A percentile compares a stretch with the other conserved stretches of the same genome.
Conservation (phyloP, 495 filamentous ascomycete genomes). For the Penicillium steckii region DNA sequence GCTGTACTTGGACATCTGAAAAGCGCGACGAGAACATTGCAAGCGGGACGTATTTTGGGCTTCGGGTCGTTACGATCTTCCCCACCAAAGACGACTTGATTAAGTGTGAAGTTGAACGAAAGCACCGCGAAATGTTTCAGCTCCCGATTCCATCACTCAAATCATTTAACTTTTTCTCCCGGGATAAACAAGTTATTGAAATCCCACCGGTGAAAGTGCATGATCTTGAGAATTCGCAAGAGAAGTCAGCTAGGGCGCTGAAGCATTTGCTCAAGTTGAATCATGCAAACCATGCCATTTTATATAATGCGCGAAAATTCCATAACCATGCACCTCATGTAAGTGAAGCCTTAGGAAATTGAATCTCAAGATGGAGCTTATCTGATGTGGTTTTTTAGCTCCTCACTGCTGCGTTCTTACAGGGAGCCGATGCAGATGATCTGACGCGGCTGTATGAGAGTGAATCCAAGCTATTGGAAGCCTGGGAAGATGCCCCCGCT, state of each 20-base stretch:
- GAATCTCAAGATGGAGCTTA: neutral
- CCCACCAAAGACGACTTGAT: neutral
- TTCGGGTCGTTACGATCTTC: neutral
- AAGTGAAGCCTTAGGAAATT: constrained; percentile 16
- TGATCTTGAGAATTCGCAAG: constrained; percentile 73
- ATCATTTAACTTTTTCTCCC: constrained; percentile 18
- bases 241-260: constrained; percentile 77
- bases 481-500: constrained; percentile 81
- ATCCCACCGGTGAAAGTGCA: constrained; percentile 69
- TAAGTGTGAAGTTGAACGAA: neutral
- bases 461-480: constrained; percentile 66
- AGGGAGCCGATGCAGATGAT: constrained; percentile 70
- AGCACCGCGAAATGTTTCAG: constrained; percentile 26
- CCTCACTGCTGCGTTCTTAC: constrained; percentile 77
- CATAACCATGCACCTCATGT: constrained; percentile 90
- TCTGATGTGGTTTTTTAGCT: constrained; percentile 67
- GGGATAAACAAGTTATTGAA: constrained; percentile 47
- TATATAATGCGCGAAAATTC: constrained; percentile 73
- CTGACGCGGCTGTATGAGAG: constrained; percentile 77
- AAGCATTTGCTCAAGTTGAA: constrained; percentile 90
- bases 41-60: neutral
- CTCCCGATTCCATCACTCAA: constrained; percentile 27
- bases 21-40: neutral
- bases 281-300: constrained; percentile 82
- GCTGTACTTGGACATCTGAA: neutral